Evolutionary conservation across 306 rosid species (phyloP), one percentile per base, ranked within the genome.

Genomic region (Quercus alba): DNA sequence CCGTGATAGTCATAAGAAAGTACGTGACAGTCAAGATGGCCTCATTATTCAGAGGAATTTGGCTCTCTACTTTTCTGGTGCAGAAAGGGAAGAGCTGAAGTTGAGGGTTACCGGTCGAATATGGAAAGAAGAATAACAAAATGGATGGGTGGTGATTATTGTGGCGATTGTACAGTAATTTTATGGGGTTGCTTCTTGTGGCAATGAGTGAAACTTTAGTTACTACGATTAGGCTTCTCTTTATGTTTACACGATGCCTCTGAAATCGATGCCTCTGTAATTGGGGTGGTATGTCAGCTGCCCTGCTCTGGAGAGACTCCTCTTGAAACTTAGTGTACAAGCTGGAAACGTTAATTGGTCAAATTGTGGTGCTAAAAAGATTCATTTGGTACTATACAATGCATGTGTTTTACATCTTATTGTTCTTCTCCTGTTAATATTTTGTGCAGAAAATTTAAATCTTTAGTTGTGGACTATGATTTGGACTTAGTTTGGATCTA

Each of bases 1-100:
- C 69, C 94, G 99, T 0, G 97, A 95, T 75, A 86, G 89, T 86
- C 98, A 89, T 73, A 78, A 83, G 78, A 95, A 93, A 84, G 97
- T 93, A 63, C 88, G 98, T n/a, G 99, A 95, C 74, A 91, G 96
- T 88, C 96, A 90, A 81, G 99, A 95, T 62, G 99, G 98, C 26
- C 98, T 95, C 69, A 87, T 95, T 68, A 93, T 95, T 85, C 99
- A 91, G 84, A 91, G 95, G 80, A 89, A 84, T 81, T 80, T 91
- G 75, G 99, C 94, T 26, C 94, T 95, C 59, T 91, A 88, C 84
- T 95, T 93, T 88, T 93, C 99, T 10, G 98, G 98, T 10, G 97
- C 93, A 49, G 94, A 89, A 58, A 88, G 83, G 86, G 87, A 88
- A 71, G 99, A 91, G 86, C 88, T 93, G 46, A 93, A 89, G 86